Percentiles rank a stretch among this genome's conserved stretches.
phyloP scores from a whole-genome alignment of 257 asterid genomes.

The Marsdenia floribunda region DNA sequence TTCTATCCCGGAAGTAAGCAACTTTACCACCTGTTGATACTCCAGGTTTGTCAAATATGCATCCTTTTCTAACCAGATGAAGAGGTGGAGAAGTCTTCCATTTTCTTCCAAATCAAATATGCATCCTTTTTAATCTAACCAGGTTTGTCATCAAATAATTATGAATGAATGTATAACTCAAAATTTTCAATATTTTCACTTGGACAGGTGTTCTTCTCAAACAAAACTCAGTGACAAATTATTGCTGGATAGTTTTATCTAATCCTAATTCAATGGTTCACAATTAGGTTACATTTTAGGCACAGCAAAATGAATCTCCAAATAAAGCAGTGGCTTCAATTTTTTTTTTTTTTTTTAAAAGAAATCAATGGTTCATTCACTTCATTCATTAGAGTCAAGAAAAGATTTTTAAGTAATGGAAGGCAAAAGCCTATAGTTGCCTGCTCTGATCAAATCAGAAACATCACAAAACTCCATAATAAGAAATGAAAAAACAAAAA shows the following conservation, averaged over 20 bases:
- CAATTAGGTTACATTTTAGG: not conserved
- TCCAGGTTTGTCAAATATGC: not conserved
- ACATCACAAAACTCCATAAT: not conserved
- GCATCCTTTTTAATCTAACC: not conserved
- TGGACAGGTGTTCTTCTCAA: not conserved
- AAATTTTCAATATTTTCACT: slow-evolving; percentile 1
- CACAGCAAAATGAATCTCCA: too few relatives aligned
- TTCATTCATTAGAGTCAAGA: not conserved
- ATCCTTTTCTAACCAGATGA: not conserved
- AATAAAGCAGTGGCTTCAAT: too few relatives aligned
- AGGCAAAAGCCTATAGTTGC: not conserved
- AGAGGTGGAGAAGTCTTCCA: not conserved
- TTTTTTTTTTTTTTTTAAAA: too few relatives aligned
- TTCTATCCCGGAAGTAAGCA: not conserved
- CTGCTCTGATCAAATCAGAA: not conserved
- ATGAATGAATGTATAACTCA: not conserved
- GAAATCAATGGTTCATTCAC: not conserved
- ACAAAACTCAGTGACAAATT: not conserved
- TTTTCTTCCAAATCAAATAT: not conserved
- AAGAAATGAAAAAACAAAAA: too few relatives aligned
- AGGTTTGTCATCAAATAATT: not conserved
- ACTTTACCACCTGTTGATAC: not conserved
- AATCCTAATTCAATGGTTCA: not conserved
- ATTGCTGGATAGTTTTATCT: not conserved
- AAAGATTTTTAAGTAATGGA: not conserved